Evolutionary conservation across 208 protist species (phyloP).

Genomic region (Acanthamoeba rhysodes): DNA sequence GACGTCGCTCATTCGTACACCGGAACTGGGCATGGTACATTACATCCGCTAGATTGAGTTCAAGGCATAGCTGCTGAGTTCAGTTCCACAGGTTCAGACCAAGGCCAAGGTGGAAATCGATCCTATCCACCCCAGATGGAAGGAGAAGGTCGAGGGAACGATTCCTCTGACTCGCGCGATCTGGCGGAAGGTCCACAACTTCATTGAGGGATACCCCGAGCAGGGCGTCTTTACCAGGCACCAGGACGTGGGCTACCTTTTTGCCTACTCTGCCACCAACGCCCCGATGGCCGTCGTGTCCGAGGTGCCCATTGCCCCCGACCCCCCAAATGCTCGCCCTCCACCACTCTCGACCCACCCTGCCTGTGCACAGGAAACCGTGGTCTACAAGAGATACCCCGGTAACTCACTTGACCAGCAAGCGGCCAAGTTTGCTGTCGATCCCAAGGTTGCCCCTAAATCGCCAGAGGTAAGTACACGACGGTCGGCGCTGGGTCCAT

Average conservation of each 20-base stretch:
- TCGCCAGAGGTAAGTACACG: background rate
- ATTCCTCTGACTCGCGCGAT: background rate
- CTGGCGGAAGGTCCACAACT: slow-evolving; percentile 36
- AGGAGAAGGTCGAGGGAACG: slow-evolving; percentile 46
- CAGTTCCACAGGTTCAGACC: slow-evolving; percentile 7
- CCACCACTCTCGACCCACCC: too few relatives aligned
- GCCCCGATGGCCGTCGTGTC: background rate
- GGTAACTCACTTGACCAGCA: slow-evolving; percentile 55
- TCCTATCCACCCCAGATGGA: slow-evolving; percentile 27
- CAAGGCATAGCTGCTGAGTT: background rate
- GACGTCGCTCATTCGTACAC: background rate
- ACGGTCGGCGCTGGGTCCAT: too few relatives aligned
- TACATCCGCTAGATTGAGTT: background rate
- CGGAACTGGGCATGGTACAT: slow-evolving; percentile 32
- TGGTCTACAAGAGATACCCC: slow-evolving; percentile 63
- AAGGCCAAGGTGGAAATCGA: slow-evolving; percentile 48
- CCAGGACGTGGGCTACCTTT: slow-evolving; percentile 63
- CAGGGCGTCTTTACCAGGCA: slow-evolving; percentile 56
- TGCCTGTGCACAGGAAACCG: slow-evolving; percentile 14
- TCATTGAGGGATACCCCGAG: slow-evolving; percentile 52
- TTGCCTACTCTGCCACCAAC: background rate
- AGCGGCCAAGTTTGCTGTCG: slow-evolving; percentile 1
- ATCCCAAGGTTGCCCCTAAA: background rate
- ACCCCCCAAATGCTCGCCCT: too few relatives aligned
- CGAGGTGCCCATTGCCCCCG: background rate